Conservation (phyloP, 78 protist species). For the Cyanophora paradoxa region DNA sequence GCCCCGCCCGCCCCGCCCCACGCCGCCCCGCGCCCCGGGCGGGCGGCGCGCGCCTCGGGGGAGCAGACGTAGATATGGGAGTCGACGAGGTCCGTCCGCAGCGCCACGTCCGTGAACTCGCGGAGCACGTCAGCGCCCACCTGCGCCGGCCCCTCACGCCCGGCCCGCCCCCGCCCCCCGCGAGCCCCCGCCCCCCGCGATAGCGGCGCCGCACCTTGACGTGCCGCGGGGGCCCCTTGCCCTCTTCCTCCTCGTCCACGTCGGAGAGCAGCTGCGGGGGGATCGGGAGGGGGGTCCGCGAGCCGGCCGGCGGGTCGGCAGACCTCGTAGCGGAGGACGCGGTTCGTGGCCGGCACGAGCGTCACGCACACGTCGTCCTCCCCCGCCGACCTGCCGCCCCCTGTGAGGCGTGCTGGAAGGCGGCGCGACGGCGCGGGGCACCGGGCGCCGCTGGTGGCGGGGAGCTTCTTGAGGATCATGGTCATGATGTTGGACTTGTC, state of each 20-base stretch:
- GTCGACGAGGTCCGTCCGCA: conserved; percentile 57
- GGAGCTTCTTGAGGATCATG: conserved; percentile 37
- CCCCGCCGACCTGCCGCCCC: background rate
- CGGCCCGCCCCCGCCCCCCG: background rate
- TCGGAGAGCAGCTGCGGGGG: background rate
- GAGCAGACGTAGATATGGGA: conserved; percentile 70
- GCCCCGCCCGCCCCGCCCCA: no score
- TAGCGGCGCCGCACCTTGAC: no score
- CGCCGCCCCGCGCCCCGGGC: no score
- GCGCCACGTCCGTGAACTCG: background rate
- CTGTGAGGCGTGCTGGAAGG: no score
- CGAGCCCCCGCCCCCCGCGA: no score
- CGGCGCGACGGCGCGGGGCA: no score
- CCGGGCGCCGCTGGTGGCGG: no score
- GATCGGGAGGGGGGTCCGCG: background rate
- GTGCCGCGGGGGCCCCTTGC: no score
- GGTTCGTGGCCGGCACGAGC: background rate
- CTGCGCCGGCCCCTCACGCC: background rate
- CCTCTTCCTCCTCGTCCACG: background rate
- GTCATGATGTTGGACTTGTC: conserved; percentile 65
- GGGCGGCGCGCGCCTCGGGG: conserved; percentile 37
- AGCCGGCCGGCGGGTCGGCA: background rate
- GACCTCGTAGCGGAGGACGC: background rate
- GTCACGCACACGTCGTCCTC: background rate
- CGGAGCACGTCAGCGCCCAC: background rate